These are phyloP conservation scores for Halophytophthora batemanensis DNA, from an alignment of 352 stramenopile genomes.

Conservation along the genomic window DNA sequence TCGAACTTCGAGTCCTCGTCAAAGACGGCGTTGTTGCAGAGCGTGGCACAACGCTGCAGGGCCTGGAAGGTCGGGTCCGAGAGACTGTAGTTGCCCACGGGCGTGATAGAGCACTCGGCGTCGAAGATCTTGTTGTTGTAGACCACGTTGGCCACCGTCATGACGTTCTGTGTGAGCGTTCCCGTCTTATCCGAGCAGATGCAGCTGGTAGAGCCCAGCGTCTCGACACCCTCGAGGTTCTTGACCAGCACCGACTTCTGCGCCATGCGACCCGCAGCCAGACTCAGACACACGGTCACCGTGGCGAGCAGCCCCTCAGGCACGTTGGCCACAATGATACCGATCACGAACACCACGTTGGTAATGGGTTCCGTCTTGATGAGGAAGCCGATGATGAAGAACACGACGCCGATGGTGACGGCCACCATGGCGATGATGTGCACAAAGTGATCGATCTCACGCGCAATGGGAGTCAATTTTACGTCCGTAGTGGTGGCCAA, in stretches of 20 bases:
- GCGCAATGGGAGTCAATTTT: constrained; percentile 53
- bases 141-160: constrained; percentile 89
- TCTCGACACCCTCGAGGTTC: constrained; percentile 92
- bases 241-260: constrained; percentile 93
- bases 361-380: constrained; percentile 49
- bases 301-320: constrained; percentile 90
- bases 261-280: constrained; percentile 88
- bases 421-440: constrained; percentile 63
- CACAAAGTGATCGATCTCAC: constrained; percentile 71
- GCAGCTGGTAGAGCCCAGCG: constrained; percentile 87
- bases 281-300: constrained; percentile 90
- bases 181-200: constrained; percentile 95
- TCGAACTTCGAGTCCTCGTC: constrained; percentile 74
- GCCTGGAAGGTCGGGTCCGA: constrained; percentile 46
- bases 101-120: constrained; percentile 72
- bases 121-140: constrained; percentile 81
- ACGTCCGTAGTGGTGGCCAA: constrained; percentile 53
- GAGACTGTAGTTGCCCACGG: constrained; percentile 51
- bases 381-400: constrained; percentile 56
- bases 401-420: constrained; percentile 51
- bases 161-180: constrained; percentile 93
- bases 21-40: constrained; percentile 87
- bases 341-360: constrained; percentile 92
- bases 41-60: constrained; percentile 80
- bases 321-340: constrained; percentile 95